Conservation (phyloP, 192 early-diverging fungal genomes). For the Backusella circina region DNA sequence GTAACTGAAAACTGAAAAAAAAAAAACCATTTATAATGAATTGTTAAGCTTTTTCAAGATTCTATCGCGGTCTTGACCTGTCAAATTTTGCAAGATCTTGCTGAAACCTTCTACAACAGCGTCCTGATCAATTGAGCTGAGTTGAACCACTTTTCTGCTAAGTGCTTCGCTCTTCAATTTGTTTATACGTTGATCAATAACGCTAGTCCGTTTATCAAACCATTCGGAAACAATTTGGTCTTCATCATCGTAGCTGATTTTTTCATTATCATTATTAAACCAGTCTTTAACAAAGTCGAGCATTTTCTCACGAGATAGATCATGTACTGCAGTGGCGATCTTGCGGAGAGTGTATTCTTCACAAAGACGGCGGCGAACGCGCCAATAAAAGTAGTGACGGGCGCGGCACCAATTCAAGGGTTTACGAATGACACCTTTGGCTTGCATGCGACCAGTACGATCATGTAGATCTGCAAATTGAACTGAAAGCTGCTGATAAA, state of each 20-base stretch:
- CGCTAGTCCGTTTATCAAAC: conserved; percentile 45
- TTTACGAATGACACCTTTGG: conserved; percentile 83
- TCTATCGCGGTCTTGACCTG: conserved; percentile 14
- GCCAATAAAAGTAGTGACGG: conserved; percentile 89
- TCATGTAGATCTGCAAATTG: conserved; percentile 98
- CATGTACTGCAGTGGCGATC: conserved; percentile 42
- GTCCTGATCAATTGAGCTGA: conserved; percentile 23
- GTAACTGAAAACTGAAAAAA: no score
- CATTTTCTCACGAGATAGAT: conserved; percentile 51
- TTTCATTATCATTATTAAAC: conserved; percentile 57
- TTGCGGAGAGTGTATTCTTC: conserved; percentile 72
- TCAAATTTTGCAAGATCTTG: conserved; percentile 27
- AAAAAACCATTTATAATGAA: not conserved
- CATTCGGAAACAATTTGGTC: conserved; percentile 44
- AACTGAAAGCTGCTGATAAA: conserved; percentile 88
- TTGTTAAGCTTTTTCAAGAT: not conserved
- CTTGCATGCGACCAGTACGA: conserved; percentile 88
- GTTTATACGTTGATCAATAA: conserved; percentile 32
- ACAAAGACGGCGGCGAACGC: conserved; percentile 72
- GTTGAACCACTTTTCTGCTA: conserved; percentile 10
- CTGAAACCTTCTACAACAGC: conserved; percentile 36
- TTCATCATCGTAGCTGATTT: conserved; percentile 38
- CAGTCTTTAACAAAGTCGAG: conserved; percentile 51
- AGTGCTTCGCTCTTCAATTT: conserved; percentile 26
- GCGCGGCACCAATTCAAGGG: conserved; percentile 74